Percentiles rank a stretch among this genome's conserved stretches.
Evolutionary conservation across 345 rosid genomes (phyloP).

Genomic region (Eucalyptus regnans): DNA sequence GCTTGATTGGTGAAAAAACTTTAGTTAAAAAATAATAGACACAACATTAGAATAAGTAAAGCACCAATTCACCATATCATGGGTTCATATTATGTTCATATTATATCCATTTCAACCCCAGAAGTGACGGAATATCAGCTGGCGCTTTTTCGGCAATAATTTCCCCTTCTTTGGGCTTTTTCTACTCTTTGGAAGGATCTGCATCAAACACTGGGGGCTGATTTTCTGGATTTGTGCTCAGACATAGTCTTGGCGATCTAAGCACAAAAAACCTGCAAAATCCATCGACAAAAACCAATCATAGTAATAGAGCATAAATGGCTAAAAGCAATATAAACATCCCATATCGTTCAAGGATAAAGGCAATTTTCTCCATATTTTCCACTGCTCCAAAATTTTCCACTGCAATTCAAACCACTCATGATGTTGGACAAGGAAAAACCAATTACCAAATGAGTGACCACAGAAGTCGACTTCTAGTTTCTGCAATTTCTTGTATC

Average conservation of each 20-base stretch:
- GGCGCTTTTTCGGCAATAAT: too few relatives aligned
- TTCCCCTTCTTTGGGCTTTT: conserved; percentile 68
- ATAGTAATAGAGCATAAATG: background rate
- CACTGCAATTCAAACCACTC: conserved; percentile 47
- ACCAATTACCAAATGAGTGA: too few relatives aligned
- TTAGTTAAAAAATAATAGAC: too few relatives aligned
- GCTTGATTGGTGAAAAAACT: too few relatives aligned
- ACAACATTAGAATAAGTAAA: too few relatives aligned
- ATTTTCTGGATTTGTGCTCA: conserved; percentile 94
- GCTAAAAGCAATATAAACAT: background rate
- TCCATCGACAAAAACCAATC: background rate
- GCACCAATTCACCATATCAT: too few relatives aligned
- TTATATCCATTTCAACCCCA: too few relatives aligned
- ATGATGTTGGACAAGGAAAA: background rate
- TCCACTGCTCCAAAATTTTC: conserved; percentile 98
- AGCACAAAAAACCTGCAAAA: conserved; percentile 66
- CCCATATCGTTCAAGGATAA: conserved; percentile 72
- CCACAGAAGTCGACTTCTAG: too few relatives aligned
- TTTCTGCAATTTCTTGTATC: too few relatives aligned
- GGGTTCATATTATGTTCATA: too few relatives aligned
- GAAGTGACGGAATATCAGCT: too few relatives aligned
- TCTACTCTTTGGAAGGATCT: conserved; percentile 69
- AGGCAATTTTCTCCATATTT: conserved; percentile 86
- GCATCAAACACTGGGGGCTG: conserved; percentile 70
- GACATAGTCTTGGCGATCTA: conserved; percentile 79